Evolutionary conservation across 345 rosid species (phyloP), one percentile per base, ranked within the genome.

Genomic region (Eucalyptus marginata): DNA sequence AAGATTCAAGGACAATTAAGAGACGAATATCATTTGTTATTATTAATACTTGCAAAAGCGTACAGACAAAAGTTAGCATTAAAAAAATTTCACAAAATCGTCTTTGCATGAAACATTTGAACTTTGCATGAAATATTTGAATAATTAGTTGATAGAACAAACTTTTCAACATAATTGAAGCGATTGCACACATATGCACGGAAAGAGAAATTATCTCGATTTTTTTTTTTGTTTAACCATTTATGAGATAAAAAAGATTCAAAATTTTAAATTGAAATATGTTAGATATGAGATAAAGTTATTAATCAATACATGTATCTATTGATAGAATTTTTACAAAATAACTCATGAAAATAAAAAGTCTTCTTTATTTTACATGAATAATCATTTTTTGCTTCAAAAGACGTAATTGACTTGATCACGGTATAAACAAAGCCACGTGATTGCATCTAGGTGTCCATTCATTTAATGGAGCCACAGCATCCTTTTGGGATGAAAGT

Each of bases 221-320:
- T 0, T 62, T 62, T 27, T 62, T 59, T 62, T 62, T 59, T 59
- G 9, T 62, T 6, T 13, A 2, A 4, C n/a, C 5, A 0, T 62
- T 62, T 29, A 62, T 62, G 33, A 62, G 33, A 62, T 29, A 62
- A 29, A 62, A 62, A 29, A 13, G 29, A 29, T 62, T 13, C 17
- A 62, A 62, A 62, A 13, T 29, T 29, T 62, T 6, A 62, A 62
- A 62, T 62, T 29, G 16, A 62, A 62, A 29, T 62, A 62, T 13
- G 71, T 29, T 62, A 62, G 17, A 62, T 14, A 12, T 62, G 8
- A 62, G 71, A 62, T 59, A 29, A 62, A 62, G 2, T 29, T 62
- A 27, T 62, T 62, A 13, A 62, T 62, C 68, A 27, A 27, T 62
- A 62, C 33, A 62, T 29, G 0, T 62, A 29, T 29, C 16, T 13